Evolutionary conservation across 306 rosid species (phyloP), one percentile per base, ranked within the genome.

Genomic region (Dryas drummondii): DNA sequence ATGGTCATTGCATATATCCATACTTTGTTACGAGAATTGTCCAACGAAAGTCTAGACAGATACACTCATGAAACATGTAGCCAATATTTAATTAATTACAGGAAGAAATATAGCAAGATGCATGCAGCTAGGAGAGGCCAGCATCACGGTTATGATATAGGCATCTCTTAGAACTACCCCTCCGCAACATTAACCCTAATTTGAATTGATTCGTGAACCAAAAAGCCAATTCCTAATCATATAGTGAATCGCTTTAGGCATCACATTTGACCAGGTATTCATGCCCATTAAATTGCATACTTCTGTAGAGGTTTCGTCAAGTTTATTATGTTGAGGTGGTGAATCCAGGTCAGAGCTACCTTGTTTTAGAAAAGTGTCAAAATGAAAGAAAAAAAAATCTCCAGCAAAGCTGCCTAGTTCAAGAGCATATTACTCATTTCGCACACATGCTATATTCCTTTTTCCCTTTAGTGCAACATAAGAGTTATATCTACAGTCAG

Each of bases 361-460:
- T 46, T 46, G 49, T 5, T 46, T 46, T 46, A 2, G 3, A 5
- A 46, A 46, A 46, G 49, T 46, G 49, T 46, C 6, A 46, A 46
- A 46, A 46, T 5, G 49, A 3, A 5, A 46, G 9, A 46, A 53
- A 69, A 72, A 68, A 70, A 64, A 63, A 26, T 11, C 68, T 49
- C 32, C 47, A 49, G 48, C 49, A 63, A 37, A 52, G 15, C 56
- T 9, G 54, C 55, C 55, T 51, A 22, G 62, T 42, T 59, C 37
- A 45, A 2, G 41, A 71, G 19, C 68, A 76, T 56, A 52, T 54
- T 62, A 76, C 57, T 79, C 79, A 49, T 19, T 56, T 7, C 71
- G 51, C 47, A 59, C 53, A 76, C 77, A 53, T 41, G 58, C 19
- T 13, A 7, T 40, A 11, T 49, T 19, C 12, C 5, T 37, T 27